These are phyloP conservation scores for Inosperma sp. DNA, from an alignment of 768 basidiomycete species.

Conservation along the genomic window DNA sequence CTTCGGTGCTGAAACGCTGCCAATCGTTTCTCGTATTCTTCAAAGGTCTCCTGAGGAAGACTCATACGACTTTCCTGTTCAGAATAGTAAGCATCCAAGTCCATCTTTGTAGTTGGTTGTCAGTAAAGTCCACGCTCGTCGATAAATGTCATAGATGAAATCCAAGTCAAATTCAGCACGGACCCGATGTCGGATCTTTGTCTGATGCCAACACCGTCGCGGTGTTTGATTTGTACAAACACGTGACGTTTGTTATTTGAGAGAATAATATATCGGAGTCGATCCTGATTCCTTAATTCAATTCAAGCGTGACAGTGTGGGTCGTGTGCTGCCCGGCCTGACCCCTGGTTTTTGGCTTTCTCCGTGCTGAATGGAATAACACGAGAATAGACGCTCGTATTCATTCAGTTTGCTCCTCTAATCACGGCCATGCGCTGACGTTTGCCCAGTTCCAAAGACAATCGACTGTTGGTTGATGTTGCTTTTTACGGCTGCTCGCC, in stretches of 20 bases:
- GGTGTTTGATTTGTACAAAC: background rate
- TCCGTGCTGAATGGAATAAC: background rate
- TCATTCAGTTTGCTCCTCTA: background rate
- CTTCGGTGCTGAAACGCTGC: slow-evolving; percentile 13
- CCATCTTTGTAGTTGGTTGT: slow-evolving; percentile 23
- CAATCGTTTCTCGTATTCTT: slow-evolving; percentile 41
- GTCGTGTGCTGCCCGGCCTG: no score
- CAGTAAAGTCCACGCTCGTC: slow-evolving; percentile 10
- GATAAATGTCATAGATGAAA: slow-evolving; percentile 1
- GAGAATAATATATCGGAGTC: no score
- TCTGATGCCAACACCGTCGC: background rate
- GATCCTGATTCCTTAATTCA: no score
- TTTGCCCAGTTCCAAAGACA: no score
- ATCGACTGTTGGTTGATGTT: no score
- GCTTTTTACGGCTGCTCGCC: no score
- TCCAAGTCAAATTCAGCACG: background rate
- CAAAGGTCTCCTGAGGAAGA: slow-evolving; percentile 48
- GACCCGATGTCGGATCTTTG: background rate
- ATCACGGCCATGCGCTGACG: no score
- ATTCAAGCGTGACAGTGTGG: no score
- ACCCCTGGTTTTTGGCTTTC: no score
- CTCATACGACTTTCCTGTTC: slow-evolving; percentile 55
- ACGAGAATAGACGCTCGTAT: background rate
- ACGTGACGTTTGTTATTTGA: no score
- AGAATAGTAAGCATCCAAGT: slow-evolving; percentile 45